These are phyloP conservation scores for Podospora sp. DNA, from an alignment of 495 filamentous ascomycete genomes.

Conservation along the genomic window DNA sequence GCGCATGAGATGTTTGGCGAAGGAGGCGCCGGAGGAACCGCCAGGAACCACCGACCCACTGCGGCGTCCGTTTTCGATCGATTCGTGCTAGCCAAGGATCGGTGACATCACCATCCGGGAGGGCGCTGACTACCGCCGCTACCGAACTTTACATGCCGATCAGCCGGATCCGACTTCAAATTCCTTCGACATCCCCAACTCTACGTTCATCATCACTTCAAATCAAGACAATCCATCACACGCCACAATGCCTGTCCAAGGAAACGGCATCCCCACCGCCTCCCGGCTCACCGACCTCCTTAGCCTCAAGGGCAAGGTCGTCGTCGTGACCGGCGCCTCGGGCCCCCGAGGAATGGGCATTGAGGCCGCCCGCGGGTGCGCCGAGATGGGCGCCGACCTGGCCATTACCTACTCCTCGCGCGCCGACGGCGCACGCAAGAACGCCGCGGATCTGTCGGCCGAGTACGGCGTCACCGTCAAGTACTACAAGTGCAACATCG, in stretches of 20 bases:
- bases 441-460: constrained; percentile 53
- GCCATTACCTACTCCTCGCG: constrained; percentile 53
- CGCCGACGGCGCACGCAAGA: constrained; percentile 58
- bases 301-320: constrained; percentile 57
- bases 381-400: constrained; percentile 54
- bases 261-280: constrained; percentile 34
- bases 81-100: too few relatives aligned
- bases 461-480: constrained; percentile 60
- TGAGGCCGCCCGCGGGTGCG: constrained; percentile 49
- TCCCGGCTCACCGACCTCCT: constrained; percentile 45
- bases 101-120: too few relatives aligned
- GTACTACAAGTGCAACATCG: constrained; percentile 68
- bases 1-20: too few relatives aligned
- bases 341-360: constrained; percentile 57
- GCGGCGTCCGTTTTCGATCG: too few relatives aligned
- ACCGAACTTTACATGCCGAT: too few relatives aligned
- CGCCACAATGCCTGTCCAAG: constrained; percentile 17
- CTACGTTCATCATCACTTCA: too few relatives aligned
- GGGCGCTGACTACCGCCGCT: too few relatives aligned
- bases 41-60: too few relatives aligned
- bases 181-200: too few relatives aligned
- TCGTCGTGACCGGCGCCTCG: constrained; percentile 55
- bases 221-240: too few relatives aligned
- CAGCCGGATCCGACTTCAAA: too few relatives aligned
- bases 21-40: too few relatives aligned